A percentile compares a stretch with the other conserved stretches of the same genome.
Evolutionary conservation across 441 rosid genomes (phyloP).

Genomic region (Cnidoscolus chayamansa): DNA sequence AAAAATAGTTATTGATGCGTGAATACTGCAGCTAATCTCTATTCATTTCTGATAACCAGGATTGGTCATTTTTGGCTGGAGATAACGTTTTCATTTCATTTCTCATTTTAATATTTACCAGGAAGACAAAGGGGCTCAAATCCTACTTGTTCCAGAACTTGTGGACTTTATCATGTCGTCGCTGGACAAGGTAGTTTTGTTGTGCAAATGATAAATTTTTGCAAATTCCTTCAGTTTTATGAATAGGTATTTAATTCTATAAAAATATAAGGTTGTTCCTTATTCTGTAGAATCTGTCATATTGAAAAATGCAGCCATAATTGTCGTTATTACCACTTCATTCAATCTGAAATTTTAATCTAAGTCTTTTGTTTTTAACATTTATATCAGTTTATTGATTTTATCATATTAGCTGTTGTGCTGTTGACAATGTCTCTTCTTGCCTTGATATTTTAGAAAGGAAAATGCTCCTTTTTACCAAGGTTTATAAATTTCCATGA

Average conservation of each 20-base stretch:
- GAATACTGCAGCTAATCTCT: conserved; percentile 11
- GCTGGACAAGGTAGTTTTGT: conserved; percentile 64
- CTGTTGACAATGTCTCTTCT: not conserved
- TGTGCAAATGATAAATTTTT: conserved; percentile 8
- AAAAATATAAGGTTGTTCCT: not conserved
- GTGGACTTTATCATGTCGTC: conserved; percentile 67
- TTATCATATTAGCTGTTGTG: not conserved
- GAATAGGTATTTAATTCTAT: not conserved
- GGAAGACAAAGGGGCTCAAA: conserved; percentile 86
- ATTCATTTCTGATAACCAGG: not conserved
- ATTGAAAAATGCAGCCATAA: not conserved
- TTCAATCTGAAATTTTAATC: conserved; percentile 1
- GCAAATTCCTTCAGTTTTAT: not conserved
- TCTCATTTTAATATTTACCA: conserved; percentile 27
- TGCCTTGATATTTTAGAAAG: not conserved
- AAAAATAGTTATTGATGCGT: not conserved
- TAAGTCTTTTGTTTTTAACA: not conserved
- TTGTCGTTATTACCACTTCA: not conserved
- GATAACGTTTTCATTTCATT: conserved; percentile 5
- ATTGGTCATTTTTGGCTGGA: not conserved
- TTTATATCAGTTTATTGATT: not conserved
- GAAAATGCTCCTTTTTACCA: conserved; percentile 1
- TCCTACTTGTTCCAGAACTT: conserved; percentile 79
- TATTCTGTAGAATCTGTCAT: conserved; percentile 3
- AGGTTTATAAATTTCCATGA: not conserved